Evolutionary conservation across 1,139 yeast species (phyloP), one percentile per base, ranked within the genome.

Genomic region (Debaryomyces subglobosus): DNA sequence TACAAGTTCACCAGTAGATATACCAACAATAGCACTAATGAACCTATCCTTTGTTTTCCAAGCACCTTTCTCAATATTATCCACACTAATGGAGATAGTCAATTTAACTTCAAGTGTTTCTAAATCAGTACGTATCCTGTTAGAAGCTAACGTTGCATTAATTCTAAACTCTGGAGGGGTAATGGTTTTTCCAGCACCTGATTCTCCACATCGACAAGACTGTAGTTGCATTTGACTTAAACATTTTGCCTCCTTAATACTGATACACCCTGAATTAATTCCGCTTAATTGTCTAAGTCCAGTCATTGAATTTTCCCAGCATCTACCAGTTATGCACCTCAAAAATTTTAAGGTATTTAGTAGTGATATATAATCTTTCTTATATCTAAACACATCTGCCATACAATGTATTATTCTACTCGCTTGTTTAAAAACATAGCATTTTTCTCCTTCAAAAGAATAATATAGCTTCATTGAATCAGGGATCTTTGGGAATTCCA

Each of bases 251-350:
- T 73, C 67, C 2, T 57, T 50, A 20, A 78, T 58, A 42, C 70
- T 63, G 0, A 75, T 69, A 21, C 70, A 64, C 0, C 65, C 71
- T 2, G 70, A 51, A 0, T 79, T 81, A 21, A 80, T 59, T 4
- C 75, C 76, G 23, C 72, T 73, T 15, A 79, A 49, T 49, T 80
- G 84, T 46, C 72, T 63, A 23, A 79, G 57, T 8, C 71, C 71
- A 55, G 69, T 64, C 0, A 77, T 62, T 0, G 74, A 59, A 43
- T 69, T 72, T 53, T 78, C 82, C 85, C 85, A 79, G 18, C 81
- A 68, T 49, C 63, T 68, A 0, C 78, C 78, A 39, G 59, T 57
- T 3, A 78, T 49, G 39, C 77, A 71, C 45, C 81, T 60, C 2
- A 61, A 53, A 9, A 79, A 52, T 35, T 60, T 62, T 7, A 79